Percentiles rank a stretch among this genome's conserved stretches.
Conservation (phyloP, 345 rosid species). For the Heritiera fomes region DNA sequence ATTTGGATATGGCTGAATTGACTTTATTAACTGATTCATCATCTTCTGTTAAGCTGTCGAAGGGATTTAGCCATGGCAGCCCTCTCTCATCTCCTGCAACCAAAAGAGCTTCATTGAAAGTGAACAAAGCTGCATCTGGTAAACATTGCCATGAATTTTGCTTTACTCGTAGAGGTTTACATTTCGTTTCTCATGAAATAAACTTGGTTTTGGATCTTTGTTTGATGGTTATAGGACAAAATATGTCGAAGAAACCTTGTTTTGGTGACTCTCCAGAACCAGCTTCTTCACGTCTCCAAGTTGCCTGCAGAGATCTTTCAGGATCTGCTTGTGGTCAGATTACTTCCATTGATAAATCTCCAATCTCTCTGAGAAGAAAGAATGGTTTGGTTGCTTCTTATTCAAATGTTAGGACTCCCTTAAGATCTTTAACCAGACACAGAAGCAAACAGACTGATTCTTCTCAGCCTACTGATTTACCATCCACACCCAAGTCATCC, state of each 20-base stretch:
- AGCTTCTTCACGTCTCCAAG: constrained; percentile 26
- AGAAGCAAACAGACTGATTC: constrained; percentile 19
- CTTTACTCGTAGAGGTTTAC: neutral
- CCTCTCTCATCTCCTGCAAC: constrained; percentile 18
- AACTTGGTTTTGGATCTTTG: neutral
- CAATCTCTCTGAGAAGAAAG: constrained; percentile 28
- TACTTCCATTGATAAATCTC: constrained; percentile 25
- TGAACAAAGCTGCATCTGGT: constrained; percentile 34
- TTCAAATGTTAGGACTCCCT: constrained; percentile 27
- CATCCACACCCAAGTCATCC: constrained; percentile 26
- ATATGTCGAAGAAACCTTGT: constrained; percentile 31
- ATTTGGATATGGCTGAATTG: constrained; percentile 5
- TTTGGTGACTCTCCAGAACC: constrained; percentile 26
- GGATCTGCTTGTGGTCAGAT: constrained; percentile 3
- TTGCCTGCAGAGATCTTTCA: constrained; percentile 11
- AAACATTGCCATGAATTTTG: neutral
- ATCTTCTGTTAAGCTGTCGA: constrained; percentile 30
- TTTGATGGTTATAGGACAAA: constrained; percentile 32
- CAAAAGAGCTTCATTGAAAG: constrained; percentile 29
- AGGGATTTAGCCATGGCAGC: constrained; percentile 18
- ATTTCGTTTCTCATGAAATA: neutral
- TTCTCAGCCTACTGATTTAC: constrained; percentile 11
- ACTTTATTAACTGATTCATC: constrained; percentile 17
- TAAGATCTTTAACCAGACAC: constrained; percentile 16
- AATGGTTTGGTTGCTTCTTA: constrained; percentile 16